A percentile compares a stretch with the other conserved stretches of the same genome.
Evolutionary conservation across 352 stramenopile genomes (phyloP).

Genomic region (Globisporangium spiculum): DNA sequence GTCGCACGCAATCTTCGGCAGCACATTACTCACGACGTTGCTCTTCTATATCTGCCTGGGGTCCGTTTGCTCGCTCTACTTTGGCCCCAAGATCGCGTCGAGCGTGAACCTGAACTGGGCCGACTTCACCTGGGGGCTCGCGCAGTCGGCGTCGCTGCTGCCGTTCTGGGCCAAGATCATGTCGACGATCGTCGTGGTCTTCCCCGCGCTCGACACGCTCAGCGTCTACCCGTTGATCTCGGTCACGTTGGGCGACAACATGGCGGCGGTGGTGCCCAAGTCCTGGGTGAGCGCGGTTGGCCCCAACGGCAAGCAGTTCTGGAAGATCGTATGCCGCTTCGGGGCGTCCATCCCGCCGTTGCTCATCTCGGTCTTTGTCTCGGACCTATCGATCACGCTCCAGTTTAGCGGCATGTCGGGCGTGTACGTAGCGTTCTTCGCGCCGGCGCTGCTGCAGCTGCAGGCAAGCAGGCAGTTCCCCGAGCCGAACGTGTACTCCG

Average conservation of each 20-base stretch:
- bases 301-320: slow-evolving; percentile 38
- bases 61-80: slow-evolving; percentile 78
- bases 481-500: slow-evolving; percentile 55
- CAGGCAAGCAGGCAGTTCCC: slow-evolving; percentile 48
- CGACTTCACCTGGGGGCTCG: slow-evolving; percentile 83
- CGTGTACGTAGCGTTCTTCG: slow-evolving; percentile 83
- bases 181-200: slow-evolving; percentile 85
- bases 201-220: slow-evolving; percentile 87
- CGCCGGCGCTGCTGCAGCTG: slow-evolving; percentile 68
- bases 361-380: slow-evolving; percentile 76
- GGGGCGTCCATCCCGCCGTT: slow-evolving; percentile 75
- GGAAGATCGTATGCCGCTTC: slow-evolving; percentile 77
- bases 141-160: slow-evolving; percentile 34
- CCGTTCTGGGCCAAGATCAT: slow-evolving; percentile 60
- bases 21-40: slow-evolving; percentile 81
- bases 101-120: slow-evolving; percentile 93
- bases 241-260: slow-evolving; percentile 90
- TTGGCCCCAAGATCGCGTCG: slow-evolving; percentile 71
- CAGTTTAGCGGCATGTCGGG: slow-evolving; percentile 80
- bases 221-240: slow-evolving; percentile 92
- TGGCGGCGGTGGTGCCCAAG: slow-evolving; percentile 58
- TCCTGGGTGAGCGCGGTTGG: slow-evolving; percentile 31
- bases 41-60: slow-evolving; percentile 84
- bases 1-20: slow-evolving; percentile 63
- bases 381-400: slow-evolving; percentile 82